Base-by-base conservation (phyloP, 108 stramenopile genomes). In the Pseudonitzschia multiseries region DNA sequence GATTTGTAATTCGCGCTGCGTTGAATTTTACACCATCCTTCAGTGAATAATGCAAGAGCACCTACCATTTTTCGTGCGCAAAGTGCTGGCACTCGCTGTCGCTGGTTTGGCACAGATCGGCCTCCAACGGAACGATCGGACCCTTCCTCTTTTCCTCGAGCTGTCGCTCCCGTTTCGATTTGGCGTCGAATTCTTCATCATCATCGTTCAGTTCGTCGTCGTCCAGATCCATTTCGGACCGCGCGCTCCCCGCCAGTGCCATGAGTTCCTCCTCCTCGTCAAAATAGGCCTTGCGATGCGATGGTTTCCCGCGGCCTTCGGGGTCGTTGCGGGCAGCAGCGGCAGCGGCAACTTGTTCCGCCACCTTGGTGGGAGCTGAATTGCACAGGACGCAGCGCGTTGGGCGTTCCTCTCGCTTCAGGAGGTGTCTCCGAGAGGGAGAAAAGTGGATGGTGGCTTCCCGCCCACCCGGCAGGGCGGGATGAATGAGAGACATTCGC, bases 381-480 rank as follows among this genome's bases (percentile, higher is more conserved):
- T 31, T 44, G 42, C 81, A 81, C 13, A 69, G 54, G 20, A 81
- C 81, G 29, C 81, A 81, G 12, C 41, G 20, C 24, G 69, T 65
- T 9, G 67, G 56, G 10, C 60, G 24, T 33, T 81, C 78, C 21
- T 79, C 65, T 50, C 60, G 43, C 31, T 76, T 72, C 78, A 68
- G 31, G 78, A 74, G 22, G 13, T 44, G 64, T 24, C 22, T 20
- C 8, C 64, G 64, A 21, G 40, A 42, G 1, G 64, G 64, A 65
- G 21, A 18, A 64, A 64, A 44, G 24, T n/a, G 60, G 22, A 64
- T 29, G 20, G 59, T 52, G 24, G 26, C 18, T 48, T 52, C 50
- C 21, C 68, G 48, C 6, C 46, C 68, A 42, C 42, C 42, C 1
- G 36, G 31, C 32, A 65, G 18, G 0, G 18, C 36, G 17, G 64